phyloP scores from a whole-genome alignment of 306 rosid genomes.

The Cucumis melo region DNA sequence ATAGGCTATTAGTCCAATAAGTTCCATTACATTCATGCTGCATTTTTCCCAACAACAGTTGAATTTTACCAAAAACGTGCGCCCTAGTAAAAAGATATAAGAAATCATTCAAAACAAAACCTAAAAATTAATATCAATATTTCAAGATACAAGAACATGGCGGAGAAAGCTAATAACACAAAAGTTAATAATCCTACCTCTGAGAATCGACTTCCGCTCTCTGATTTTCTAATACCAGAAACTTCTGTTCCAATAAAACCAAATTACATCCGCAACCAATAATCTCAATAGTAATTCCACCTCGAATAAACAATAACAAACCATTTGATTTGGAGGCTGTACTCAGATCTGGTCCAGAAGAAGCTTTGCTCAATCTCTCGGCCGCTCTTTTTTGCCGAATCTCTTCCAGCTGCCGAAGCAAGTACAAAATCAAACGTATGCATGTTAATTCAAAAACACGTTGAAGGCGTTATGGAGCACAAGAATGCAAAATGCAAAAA shows the following conservation, averaged over 20 bases:
- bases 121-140: neutral
- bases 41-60: neutral
- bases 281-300: neutral
- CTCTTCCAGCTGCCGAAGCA: conserved; percentile 45
- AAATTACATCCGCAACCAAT: neutral
- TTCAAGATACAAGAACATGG: neutral
- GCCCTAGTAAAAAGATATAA: neutral
- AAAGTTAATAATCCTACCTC: conserved; percentile 31
- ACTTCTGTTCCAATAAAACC: conserved; percentile 23
- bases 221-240: conserved; percentile 44
- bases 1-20: neutral
- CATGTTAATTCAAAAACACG: neutral
- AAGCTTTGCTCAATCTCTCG: conserved; percentile 57
- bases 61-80: neutral
- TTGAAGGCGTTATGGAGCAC: neutral
- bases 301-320: conserved; percentile 8
- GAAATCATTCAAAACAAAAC: neutral
- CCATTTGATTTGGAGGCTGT: conserved; percentile 34
- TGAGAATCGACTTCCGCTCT: conserved; percentile 49
- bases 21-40: neutral
- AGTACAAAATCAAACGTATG: neutral
- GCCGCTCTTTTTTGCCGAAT: conserved; percentile 92
- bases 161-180: neutral
- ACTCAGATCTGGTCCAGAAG: conserved; percentile 80
- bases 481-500: neutral